Percentiles rank a stretch among this genome's conserved stretches.
phyloP scores from a whole-genome alignment of 192 early-diverging fungal genomes.

The Backusella macrospora region DNA sequence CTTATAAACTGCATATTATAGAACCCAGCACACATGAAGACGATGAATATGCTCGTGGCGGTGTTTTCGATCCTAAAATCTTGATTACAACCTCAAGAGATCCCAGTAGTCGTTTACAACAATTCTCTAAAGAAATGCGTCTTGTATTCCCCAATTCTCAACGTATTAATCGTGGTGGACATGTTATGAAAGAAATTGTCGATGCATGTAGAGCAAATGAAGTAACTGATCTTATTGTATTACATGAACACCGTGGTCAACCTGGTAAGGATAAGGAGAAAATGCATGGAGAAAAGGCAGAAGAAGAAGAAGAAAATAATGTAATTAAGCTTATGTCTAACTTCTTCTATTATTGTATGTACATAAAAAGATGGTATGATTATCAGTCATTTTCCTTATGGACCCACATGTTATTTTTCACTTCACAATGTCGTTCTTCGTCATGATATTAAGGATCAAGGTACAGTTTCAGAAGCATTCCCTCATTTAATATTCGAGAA shows the following conservation, averaged over 20 bases:
- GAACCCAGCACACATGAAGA: constrained; percentile 82
- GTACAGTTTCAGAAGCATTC: constrained; percentile 96
- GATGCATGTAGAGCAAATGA: constrained; percentile 94
- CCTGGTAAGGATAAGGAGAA: constrained; percentile 60
- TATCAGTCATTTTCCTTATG: constrained; percentile 95
- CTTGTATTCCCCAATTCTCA: constrained; percentile 95
- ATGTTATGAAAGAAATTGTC: constrained; percentile 94
- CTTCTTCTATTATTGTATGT: background rate
- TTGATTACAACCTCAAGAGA: constrained; percentile 96
- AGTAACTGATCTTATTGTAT: constrained; percentile 93
- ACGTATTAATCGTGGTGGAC: constrained; percentile 96
- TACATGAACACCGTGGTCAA: constrained; percentile 94
- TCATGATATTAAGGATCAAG: constrained; percentile 96
- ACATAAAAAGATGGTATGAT: constrained; percentile 82
- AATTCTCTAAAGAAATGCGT: constrained; percentile 98
- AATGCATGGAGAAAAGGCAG: background rate
- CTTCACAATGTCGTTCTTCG: constrained; percentile 97
- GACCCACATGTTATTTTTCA: constrained; percentile 97
- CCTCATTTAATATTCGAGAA: constrained; percentile 97
- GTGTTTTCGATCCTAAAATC: constrained; percentile 93
- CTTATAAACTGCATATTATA: no score
- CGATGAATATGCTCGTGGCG: constrained; percentile 96
- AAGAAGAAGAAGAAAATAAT: background rate
- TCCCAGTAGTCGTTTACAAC: constrained; percentile 87
- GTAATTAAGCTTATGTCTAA: background rate